Percentiles rank a stretch among this genome's conserved stretches.
Evolutionary conservation across 768 basidiomycete genomes (phyloP).

Genomic region (Termitomyces bulborhizus): DNA sequence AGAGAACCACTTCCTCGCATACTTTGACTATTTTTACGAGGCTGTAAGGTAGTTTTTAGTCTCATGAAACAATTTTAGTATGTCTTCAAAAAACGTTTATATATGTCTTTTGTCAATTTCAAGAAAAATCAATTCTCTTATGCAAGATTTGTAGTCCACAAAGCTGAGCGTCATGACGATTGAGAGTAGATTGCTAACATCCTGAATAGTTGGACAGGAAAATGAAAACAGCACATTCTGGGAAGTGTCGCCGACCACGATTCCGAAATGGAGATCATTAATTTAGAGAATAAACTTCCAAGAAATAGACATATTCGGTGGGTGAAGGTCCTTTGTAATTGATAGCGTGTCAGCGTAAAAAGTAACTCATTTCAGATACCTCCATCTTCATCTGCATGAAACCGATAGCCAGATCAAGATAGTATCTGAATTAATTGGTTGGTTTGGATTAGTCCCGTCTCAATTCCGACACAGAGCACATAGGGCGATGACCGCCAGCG

Average conservation of each 20-base stretch:
- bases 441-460: background rate
- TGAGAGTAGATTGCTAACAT: background rate
- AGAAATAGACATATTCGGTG: background rate
- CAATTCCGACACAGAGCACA: background rate
- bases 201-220: background rate
- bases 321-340: background rate
- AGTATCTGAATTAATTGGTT: too few relatives aligned
- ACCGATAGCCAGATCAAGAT: background rate
- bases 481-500: too few relatives aligned
- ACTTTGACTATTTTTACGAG: background rate
- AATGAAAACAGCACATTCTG: background rate
- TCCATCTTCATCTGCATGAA: background rate
- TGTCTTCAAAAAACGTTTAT: too few relatives aligned
- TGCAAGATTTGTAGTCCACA: background rate
- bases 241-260: conserved; percentile 1
- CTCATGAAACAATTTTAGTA: background rate
- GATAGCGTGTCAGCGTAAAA: background rate
- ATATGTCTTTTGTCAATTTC: background rate
- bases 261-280: conserved; percentile 6
- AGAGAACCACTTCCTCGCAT: background rate
- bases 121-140: too few relatives aligned
- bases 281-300: background rate
- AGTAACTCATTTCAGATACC: background rate
- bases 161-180: background rate
- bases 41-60: background rate